phyloP scores from a whole-genome alignment of 192 early-diverging fungal species.

The Coemansia umbellata region DNA sequence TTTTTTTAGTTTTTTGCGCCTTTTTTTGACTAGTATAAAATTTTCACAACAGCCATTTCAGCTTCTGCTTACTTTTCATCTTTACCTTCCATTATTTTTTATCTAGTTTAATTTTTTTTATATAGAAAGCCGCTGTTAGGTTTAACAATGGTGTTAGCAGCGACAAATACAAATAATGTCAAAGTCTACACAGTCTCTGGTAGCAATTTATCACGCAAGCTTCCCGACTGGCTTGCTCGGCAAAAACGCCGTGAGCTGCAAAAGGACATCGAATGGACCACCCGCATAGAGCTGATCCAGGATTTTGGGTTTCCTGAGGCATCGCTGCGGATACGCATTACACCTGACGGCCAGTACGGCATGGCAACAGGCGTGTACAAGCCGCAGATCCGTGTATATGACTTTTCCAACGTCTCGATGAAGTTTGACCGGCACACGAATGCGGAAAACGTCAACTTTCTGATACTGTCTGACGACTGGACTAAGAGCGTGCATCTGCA shows the following conservation, averaged over 20 bases:
- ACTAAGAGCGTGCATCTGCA: constrained; percentile 92
- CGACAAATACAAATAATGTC: constrained; percentile 88
- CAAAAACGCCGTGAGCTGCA: constrained; percentile 83
- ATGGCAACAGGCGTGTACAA: constrained; percentile 98
- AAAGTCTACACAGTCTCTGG: constrained; percentile 84
- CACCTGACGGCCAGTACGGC: constrained; percentile 79
- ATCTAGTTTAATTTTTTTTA: not conserved
- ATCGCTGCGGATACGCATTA: constrained; percentile 74
- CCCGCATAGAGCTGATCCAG: constrained; percentile 92
- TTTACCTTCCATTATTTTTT: not conserved
- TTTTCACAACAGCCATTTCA: too few relatives aligned
- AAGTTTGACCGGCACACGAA: constrained; percentile 98
- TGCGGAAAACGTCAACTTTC: constrained; percentile 84
- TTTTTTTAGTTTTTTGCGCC: not conserved
- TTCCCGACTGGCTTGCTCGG: constrained; percentile 94
- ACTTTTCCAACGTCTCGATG: constrained; percentile 89
- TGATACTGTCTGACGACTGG: constrained; percentile 93
- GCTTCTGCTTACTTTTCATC: too few relatives aligned
- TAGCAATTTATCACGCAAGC: constrained; percentile 62
- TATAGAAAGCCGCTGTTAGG: not conserved
- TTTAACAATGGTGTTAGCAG: constrained; percentile 69
- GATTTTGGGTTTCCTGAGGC: constrained; percentile 99
- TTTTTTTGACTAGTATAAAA: too few relatives aligned
- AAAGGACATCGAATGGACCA: constrained; percentile 83
- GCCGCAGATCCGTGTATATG: constrained; percentile 93